Base-by-base conservation (phyloP, 169 alveolate genomes). In the Cryptosporidium sp. region DNA sequence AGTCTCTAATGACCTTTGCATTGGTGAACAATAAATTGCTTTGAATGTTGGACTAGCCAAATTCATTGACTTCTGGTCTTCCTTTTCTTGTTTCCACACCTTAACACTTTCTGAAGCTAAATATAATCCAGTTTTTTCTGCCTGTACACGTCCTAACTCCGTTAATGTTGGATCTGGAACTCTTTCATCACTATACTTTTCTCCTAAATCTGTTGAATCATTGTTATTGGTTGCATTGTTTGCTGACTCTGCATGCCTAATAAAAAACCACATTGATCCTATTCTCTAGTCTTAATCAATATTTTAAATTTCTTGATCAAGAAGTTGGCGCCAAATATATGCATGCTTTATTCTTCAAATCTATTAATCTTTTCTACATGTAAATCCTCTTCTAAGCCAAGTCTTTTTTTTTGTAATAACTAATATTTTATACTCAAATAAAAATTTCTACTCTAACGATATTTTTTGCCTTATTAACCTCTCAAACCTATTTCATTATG, bases 161-260 rank as follows among this genome's bases (percentile, higher is more conserved):
- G 89, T 80, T 21, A 80, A 44, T 3, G 3, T 12, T 3, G 89
- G 89, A 61, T 80, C 89, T 3, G 89, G 89, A 16, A 65, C 89
- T 48, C 89, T 80, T 10, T 42, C 45, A 18, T 80, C 75, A 62
- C 44, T 80, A 16, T 29, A 80, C 33, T 62, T 65, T n/a, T 65
- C 56, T 5, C 65, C 39, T 33, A 18, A 14, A 61, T 80, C 75
- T 16, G 67, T 42, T 7, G 89, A 29, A 29, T 80, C 89, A n/a
- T 80, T 65, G 23, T 80, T 80, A 14, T 62, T 60, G 1, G 80
- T 61, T 33, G 89, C 80, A 62, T 80, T 80, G 56, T 80, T 80
- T 29, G 80, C 52, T 7, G 89, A 80, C 35, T 80, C 89, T 35
- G 89, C 89, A 42, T 80, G 89, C 67, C 89, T 80, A 16, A 80